Evolutionary conservation across 192 early-diverging fungal genomes (phyloP), one percentile per base, ranked within the genome.

Genomic region (Rhizophlyctis rosea): DNA sequence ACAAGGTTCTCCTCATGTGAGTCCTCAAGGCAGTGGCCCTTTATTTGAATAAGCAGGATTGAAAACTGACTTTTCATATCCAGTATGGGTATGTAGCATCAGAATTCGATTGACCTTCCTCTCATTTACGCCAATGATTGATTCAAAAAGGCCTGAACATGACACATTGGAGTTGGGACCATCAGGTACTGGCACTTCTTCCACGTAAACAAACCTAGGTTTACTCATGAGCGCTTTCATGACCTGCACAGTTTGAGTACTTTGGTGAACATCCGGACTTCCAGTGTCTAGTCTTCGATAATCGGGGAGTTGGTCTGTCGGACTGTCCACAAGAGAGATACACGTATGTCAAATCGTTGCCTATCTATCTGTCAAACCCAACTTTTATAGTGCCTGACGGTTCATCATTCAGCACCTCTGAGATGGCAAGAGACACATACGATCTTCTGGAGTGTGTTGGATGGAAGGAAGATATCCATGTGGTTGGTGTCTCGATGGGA

Each of bases 401-500:
- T n/a, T n/a, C n/a, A n/a, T n/a, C n/a, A n/a, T n/a, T n/a, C n/a
- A 44, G 39, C 29, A 87, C 88, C 3, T 74, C 80, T 13, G 87
- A 88, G 64, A 80, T 94, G 81, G 90, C 90, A 3, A 62, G 74
- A 18, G 92, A 94, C 57, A 78, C 85, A 0, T 59, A 74, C 13
- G 75, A 80, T 4, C 68, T 94, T 16, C 69, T 92, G 55, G 82
- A 82, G 50, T 76, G 77, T 16, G 58, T 92, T 14, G 87, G 78
- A 0, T 94, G 92, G 92, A 78, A 57, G 1, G 48, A 65, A 7
- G 64, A 83, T 30, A 70, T 92, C 27, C 87, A 94, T 64, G 27
- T 92, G n/a, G 84, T 87, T 34, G 91, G 91, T 3, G 73, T 92
- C 1, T 91, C 89, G 0, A 76, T 94, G 80, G 91, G 91, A 13